Base-by-base conservation (phyloP, 2,329 filamentous ascomycete species). In the Immersiporthe knoxdaviesiana region DNA sequence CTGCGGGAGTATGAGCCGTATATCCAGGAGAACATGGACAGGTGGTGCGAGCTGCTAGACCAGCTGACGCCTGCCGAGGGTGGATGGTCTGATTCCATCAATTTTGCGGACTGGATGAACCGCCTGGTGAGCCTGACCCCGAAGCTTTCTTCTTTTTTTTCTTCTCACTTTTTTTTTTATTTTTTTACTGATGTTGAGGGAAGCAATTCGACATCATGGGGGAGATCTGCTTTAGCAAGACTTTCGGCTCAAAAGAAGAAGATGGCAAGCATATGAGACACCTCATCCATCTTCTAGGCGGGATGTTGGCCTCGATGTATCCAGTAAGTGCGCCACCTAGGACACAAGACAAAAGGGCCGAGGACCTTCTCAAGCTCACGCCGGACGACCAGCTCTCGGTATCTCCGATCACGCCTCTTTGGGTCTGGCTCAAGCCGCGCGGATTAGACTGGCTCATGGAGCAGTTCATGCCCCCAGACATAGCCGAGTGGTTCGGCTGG, bases 1-100 rank as follows among this genome's bases (percentile, higher is more conserved):
- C 72, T 83, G 44, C 81, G 80, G 72, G 77, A 76, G 1, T 80
- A 82, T 77, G 82, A 84, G 72, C 56, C 64, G 8, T 69, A 64
- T 21, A 56, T 72, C 21, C 66, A 60, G 8, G 50, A 63, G 27
- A 71, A 69, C 37, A 39, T 66, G 12, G 60, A 71, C 24, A 54
- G 66, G 12, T 72, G 71, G 71, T 68, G 66, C 44, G 66, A 72
- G 30, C 66, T 71, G 16, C 50, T 72, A 30, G 66, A 52, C 1
- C 41, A 60, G n/a, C 24, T 65, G 0, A 11, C 64, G 2, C 65
- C 69, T 44, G 39, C 39, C 30, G 50, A 56, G 3, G 39, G 59
- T 0, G 70, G 67, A 14, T 63, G 50, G 68, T 66, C 63, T 2
- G 6, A 21, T 8, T 30, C 66, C 12, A 41, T 65, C n/a, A 68